Percentiles rank a stretch among this genome's conserved stretches.
These are phyloP conservation scores for Cicer pinnatifidum DNA, from an alignment of 306 rosid species.

Conservation along the genomic window DNA sequence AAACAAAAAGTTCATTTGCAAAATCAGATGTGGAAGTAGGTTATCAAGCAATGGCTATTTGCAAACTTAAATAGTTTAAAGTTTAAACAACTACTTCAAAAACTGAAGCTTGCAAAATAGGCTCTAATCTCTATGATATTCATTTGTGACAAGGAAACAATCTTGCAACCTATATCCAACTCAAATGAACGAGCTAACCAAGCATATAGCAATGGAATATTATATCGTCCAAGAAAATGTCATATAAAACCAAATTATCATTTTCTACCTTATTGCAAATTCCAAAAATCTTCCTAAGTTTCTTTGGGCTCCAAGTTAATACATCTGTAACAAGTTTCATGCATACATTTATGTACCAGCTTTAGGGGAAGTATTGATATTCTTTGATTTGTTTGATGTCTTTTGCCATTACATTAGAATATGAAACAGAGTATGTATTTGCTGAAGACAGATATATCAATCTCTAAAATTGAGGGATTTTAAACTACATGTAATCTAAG, in stretches of 20 bases:
- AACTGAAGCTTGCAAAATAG: not conserved
- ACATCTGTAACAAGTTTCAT: not conserved
- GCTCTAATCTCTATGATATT: not conserved
- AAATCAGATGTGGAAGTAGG: not conserved
- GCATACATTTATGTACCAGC: not conserved
- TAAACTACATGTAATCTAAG: not conserved
- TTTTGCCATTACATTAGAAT: constrained; percentile 1
- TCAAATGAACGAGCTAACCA: not conserved
- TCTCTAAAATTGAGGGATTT: constrained; percentile 3
- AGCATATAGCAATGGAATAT: not conserved
- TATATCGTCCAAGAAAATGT: not conserved
- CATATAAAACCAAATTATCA: not conserved
- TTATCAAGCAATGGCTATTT: not conserved
- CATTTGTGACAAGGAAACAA: not conserved
- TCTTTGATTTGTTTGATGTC: not conserved
- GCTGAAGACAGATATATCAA: not conserved
- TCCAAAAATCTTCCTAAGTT: not conserved
- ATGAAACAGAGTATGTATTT: not conserved
- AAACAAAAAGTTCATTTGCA: not conserved
- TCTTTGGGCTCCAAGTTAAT: not conserved
- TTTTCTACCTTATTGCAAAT: not conserved
- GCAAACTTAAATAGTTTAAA: not conserved
- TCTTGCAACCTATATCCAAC: not conserved
- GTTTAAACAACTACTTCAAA: not conserved
- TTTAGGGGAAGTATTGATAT: not conserved